These are phyloP conservation scores for Coleophoma crateriformis DNA, from an alignment of 2,329 filamentous ascomycete species.

Conservation along the genomic window DNA sequence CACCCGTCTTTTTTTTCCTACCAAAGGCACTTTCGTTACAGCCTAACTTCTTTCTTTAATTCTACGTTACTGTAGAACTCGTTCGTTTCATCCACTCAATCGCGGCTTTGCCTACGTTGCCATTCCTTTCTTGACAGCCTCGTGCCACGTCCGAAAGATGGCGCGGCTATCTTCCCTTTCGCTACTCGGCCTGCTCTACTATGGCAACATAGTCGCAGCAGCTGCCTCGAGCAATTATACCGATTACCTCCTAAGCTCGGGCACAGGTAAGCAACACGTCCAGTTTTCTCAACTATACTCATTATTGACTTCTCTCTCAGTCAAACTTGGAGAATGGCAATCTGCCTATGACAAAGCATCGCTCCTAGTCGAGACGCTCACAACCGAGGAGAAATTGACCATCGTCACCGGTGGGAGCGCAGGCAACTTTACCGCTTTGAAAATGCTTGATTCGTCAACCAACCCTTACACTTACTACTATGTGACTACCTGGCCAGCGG, in stretches of 20 bases:
- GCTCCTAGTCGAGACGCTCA: conserved; percentile 27
- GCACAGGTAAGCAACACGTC: conserved; percentile 1
- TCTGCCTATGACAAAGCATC: conserved; percentile 19
- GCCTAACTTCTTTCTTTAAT: too few species aligned
- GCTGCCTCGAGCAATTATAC: neutral
- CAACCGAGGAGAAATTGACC: conserved; percentile 28
- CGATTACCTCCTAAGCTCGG: neutral
- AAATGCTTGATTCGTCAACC: conserved; percentile 12
- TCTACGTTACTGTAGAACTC: too few species aligned
- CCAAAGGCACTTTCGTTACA: too few species aligned
- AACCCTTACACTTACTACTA: conserved; percentile 18
- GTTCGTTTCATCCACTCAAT: too few species aligned
- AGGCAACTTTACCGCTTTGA: conserved; percentile 12
- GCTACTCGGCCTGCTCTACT: neutral
- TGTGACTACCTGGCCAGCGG: conserved; percentile 23
- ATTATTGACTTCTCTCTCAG: too few species aligned
- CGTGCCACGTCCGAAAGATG: too few species aligned
- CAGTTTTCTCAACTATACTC: too few species aligned
- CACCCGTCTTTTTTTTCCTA: too few species aligned
- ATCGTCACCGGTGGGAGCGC: conserved; percentile 33
- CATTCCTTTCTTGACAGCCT: too few species aligned
- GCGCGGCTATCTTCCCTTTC: neutral
- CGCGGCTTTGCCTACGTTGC: too few species aligned
- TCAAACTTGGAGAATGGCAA: conserved; percentile 19
- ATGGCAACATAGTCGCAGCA: neutral